phyloP scores from a whole-genome alignment of 495 filamentous ascomycete genomes.

The Penicillium coffeae region DNA sequence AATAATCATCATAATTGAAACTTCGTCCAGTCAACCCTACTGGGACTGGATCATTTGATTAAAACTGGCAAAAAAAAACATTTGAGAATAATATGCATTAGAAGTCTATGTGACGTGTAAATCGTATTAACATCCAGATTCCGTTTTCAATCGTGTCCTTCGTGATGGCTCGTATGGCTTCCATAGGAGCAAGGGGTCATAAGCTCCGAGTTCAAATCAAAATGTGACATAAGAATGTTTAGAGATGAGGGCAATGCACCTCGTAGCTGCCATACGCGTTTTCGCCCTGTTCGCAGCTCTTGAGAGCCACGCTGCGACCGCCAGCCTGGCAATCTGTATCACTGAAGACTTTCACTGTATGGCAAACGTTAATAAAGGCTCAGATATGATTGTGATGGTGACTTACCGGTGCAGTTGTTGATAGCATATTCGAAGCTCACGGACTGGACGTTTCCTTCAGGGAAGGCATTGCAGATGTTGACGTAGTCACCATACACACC shows the following conservation, averaged over 20 bases:
- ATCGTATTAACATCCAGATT: not conserved
- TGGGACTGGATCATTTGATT: not conserved
- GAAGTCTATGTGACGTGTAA: not conserved
- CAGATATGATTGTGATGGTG: not conserved
- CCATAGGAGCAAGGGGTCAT: not conserved
- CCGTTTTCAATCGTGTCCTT: not conserved
- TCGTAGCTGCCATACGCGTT: constrained; percentile 8
- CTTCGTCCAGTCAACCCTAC: not conserved
- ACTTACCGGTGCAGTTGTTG: constrained; percentile 5
- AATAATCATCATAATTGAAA: not conserved
- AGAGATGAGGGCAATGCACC: constrained; percentile 3
- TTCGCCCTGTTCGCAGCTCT: constrained; percentile 3
- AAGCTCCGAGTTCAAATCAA: not conserved
- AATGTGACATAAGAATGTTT: not conserved
- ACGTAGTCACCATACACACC: not conserved
- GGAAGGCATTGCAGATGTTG: not conserved
- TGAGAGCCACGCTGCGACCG: not conserved
- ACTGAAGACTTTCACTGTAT: constrained; percentile 8
- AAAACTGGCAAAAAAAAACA: not conserved
- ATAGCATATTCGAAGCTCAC: not conserved
- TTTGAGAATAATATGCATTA: not conserved
- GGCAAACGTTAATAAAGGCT: not conserved
- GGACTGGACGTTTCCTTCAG: not conserved
- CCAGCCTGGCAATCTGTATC: constrained; percentile 6
- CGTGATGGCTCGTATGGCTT: constrained; percentile 12